phyloP scores from a whole-genome alignment of 2,329 filamentous ascomycete species.

The Stachybotrys chartarum region DNA sequence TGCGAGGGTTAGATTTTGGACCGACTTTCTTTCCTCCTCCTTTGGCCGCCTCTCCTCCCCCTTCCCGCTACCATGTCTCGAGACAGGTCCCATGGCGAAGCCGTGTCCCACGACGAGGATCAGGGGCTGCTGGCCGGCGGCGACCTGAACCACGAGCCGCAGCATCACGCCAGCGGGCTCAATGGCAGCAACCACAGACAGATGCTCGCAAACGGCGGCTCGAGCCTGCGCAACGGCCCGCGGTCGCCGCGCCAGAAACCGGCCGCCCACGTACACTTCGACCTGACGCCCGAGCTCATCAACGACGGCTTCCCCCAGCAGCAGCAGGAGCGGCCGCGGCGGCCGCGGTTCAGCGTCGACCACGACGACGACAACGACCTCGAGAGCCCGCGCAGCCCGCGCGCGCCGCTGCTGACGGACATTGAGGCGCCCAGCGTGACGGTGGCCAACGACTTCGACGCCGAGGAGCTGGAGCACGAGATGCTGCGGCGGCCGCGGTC shows the following conservation, averaged over 20 bases:
- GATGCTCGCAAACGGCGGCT: conserved; percentile 6
- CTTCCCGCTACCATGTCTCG: conserved; percentile 21
- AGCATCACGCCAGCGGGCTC: conserved; percentile 5
- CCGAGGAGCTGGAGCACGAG: conserved; percentile 38
- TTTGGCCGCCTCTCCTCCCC: not conserved
- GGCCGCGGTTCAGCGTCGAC: conserved; percentile 12
- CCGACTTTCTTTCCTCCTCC: not conserved
- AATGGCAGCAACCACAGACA: conserved; percentile 7
- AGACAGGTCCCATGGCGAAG: conserved; percentile 20
- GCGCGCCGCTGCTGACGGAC: conserved; percentile 70
- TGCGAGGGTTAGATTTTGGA: not conserved
- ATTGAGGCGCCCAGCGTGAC: conserved; percentile 75
- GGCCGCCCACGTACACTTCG: conserved; percentile 70
- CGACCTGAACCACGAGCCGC: conserved; percentile 12
- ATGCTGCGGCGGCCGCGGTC: conserved; percentile 69
- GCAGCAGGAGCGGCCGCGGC: conserved; percentile 1
- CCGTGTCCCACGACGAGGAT: conserved; percentile 22
- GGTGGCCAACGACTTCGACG: conserved; percentile 49
- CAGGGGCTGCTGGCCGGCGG: conserved; percentile 19
- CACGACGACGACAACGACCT: conserved; percentile 16
- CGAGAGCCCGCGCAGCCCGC: conserved; percentile 35
- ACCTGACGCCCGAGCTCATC: conserved; percentile 42
- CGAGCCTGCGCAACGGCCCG: conserved; percentile 5
- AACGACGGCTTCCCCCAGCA: conserved; percentile 16
- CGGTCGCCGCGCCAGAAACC: conserved; percentile 13